phyloP scores from a whole-genome alignment of 345 rosid genomes.

The Schrenkiella parvula region DNA sequence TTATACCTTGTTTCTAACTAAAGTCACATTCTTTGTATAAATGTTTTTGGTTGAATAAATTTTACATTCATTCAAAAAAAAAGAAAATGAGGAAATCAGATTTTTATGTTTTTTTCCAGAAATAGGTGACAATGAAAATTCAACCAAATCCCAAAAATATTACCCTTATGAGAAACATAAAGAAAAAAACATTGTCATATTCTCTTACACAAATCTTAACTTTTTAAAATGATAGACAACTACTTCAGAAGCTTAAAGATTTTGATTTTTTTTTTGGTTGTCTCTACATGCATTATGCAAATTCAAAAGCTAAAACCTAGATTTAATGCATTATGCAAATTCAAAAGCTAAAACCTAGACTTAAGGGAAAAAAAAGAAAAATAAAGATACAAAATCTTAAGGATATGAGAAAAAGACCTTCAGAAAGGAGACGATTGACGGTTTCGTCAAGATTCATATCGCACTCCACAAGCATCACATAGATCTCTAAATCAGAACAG shows the following conservation, averaged over 20 bases:
- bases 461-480: conserved; percentile 81
- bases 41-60: too few species aligned
- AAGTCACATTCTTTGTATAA: too few species aligned
- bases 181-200: background rate
- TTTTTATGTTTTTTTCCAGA: background rate
- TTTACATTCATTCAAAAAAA: too few species aligned
- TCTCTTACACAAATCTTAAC: conserved; percentile 17
- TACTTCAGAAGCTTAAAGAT: background rate
- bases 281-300: background rate
- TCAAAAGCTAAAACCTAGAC: background rate
- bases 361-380: background rate
- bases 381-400: too few species aligned
- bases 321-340: too few species aligned
- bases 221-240: background rate
- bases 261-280: background rate
- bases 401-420: conserved; percentile 55
- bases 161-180: background rate
- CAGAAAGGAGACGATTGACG: conserved; percentile 79
- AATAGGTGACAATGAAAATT: background rate
- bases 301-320: background rate
- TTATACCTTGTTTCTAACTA: too few species aligned
- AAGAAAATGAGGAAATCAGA: background rate
- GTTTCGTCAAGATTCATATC: conserved; percentile 94
- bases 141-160: background rate
- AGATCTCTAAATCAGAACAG: conserved; percentile 88